These are phyloP conservation scores for Rhizopus stolonifer DNA, from an alignment of 371 early-diverging fungal genomes.

Conservation along the genomic window DNA sequence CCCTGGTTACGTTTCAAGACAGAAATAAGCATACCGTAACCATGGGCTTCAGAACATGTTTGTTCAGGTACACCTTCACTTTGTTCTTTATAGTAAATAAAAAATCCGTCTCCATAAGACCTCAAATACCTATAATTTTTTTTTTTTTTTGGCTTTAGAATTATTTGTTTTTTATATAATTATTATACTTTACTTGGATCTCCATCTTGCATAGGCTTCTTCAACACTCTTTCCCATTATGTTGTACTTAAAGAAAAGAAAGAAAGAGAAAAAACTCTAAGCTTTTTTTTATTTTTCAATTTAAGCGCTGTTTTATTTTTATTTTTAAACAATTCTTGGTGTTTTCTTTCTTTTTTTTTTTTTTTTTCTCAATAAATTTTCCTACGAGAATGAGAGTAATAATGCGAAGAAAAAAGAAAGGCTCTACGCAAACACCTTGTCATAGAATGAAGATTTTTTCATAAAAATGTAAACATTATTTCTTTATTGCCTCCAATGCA, in stretches of 20 bases:
- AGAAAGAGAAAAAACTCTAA: constrained; percentile 7
- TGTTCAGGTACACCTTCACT: constrained; percentile 39
- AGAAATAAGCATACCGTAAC: constrained; percentile 66
- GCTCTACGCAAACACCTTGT: too few relatives aligned
- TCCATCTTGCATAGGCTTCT: constrained; percentile 6
- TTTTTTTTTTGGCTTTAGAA: neutral
- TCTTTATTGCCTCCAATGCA: too few relatives aligned
- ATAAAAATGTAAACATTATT: too few relatives aligned
- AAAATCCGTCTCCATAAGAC: constrained; percentile 40
- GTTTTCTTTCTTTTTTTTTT: neutral
- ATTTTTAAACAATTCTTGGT: too few relatives aligned
- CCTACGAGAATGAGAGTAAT: too few relatives aligned
- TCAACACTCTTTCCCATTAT: constrained; percentile 8
- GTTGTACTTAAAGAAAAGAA: neutral
- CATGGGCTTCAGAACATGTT: constrained; percentile 56
- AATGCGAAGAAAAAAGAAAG: too few relatives aligned
- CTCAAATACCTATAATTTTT: constrained; percentile 52
- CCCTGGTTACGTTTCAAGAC: constrained; percentile 58
- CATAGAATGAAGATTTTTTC: too few relatives aligned
- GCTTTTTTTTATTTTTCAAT: constrained; percentile 22
- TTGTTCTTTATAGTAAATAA: constrained; percentile 50
- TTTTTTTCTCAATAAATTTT: too few relatives aligned
- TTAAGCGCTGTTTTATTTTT: neutral
- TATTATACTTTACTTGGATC: constrained; percentile 7
- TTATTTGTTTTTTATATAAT: neutral